phyloP scores from a whole-genome alignment of 768 basidiomycete species.

The Lactarius hatsudake region DNA sequence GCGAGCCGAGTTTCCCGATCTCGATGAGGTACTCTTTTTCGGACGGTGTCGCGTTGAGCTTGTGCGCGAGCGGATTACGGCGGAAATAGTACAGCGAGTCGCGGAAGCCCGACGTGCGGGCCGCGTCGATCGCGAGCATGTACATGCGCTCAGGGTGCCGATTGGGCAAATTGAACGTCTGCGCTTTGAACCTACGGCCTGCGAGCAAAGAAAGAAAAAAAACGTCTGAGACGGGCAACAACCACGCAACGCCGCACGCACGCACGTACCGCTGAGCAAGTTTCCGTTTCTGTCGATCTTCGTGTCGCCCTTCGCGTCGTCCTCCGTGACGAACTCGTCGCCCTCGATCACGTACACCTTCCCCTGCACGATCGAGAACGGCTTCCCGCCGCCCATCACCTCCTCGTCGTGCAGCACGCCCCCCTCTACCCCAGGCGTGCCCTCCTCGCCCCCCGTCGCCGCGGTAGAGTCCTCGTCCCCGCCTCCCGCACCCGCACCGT shows the following conservation, averaged over 20 bases:
- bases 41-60: conserved; percentile 81
- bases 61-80: conserved; percentile 84
- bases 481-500: conserved; percentile 33
- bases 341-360: conserved; percentile 75
- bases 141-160: conserved; percentile 83
- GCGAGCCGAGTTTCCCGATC: conserved; percentile 82
- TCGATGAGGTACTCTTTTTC: conserved; percentile 94
- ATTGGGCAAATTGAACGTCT: conserved; percentile 82
- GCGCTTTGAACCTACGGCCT: conserved; percentile 88
- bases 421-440: conserved; percentile 39
- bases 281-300: conserved; percentile 89
- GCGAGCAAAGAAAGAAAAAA: background rate
- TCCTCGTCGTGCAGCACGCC: conserved; percentile 27
- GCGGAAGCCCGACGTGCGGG: conserved; percentile 91
- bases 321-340: conserved; percentile 83
- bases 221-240: background rate
- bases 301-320: conserved; percentile 83
- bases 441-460: conserved; percentile 28
- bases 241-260: conserved; percentile 5
- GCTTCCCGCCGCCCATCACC: conserved; percentile 50
- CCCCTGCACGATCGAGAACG: conserved; percentile 72
- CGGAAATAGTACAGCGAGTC: conserved; percentile 99
- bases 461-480: conserved; percentile 30
- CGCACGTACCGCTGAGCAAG: conserved; percentile 78
- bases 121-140: conserved; percentile 97